These are phyloP conservation scores for Marsdenia floribunda DNA, from an alignment of 257 asterid genomes.

Conservation along the genomic window DNA sequence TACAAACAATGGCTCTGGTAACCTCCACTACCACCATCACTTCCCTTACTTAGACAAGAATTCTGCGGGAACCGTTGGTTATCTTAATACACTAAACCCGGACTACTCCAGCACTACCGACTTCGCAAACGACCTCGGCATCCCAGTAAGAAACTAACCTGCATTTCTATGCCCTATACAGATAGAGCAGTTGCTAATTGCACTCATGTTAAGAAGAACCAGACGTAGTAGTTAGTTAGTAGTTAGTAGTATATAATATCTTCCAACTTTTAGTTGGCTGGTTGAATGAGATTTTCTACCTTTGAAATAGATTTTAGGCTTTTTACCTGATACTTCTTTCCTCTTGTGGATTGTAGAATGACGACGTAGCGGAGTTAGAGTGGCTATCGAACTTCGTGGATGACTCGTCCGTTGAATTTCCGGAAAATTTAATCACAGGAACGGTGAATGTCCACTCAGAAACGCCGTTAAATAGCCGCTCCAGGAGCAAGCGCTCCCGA, in stretches of 20 bases:
- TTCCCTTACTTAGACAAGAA: constrained; percentile 12
- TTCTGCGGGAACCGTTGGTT: constrained; percentile 19
- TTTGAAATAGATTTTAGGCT: neutral
- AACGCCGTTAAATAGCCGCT: constrained; percentile 31
- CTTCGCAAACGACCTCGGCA: constrained; percentile 41
- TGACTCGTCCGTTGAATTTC: constrained; percentile 47
- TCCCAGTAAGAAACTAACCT: constrained; percentile 38
- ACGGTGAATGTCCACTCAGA: constrained; percentile 14
- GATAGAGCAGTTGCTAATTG: too few relatives aligned
- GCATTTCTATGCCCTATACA: neutral
- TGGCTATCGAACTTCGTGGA: constrained; percentile 75
- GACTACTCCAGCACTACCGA: constrained; percentile 22
- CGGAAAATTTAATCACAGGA: constrained; percentile 34
- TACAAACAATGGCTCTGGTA: constrained; percentile 21
- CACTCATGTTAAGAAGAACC: neutral
- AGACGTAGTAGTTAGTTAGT: neutral
- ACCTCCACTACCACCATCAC: constrained; percentile 31
- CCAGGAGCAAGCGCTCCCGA: constrained; percentile 46
- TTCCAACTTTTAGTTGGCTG: neutral
- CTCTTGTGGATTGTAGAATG: constrained; percentile 28
- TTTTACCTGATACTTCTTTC: neutral
- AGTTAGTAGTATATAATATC: neutral
- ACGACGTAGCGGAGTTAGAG: constrained; percentile 67
- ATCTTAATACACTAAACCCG: constrained; percentile 21
- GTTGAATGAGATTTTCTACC: neutral